A percentile compares a stretch with the other conserved stretches of the same genome.
Conservation (phyloP, 371 early-diverging fungal genomes). For the Dinochytrium kinnereticum region DNA sequence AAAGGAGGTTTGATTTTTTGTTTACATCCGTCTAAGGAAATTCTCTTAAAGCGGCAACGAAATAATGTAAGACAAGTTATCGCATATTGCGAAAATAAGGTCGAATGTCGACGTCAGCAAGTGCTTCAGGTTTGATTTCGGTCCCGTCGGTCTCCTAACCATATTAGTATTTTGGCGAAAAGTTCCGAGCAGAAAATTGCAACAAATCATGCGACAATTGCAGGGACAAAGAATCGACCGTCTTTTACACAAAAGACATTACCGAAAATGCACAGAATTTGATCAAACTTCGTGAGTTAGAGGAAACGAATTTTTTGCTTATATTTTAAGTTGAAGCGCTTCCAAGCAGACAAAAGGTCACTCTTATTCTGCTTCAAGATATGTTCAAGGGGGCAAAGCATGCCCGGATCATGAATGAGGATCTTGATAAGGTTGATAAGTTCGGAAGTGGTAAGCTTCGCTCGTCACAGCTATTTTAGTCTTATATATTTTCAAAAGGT, state of each 20-base stretch:
- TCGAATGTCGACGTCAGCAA: constrained; percentile 92
- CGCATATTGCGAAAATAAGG: constrained; percentile 91
- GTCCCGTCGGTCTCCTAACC: neutral
- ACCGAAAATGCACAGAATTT: constrained; percentile 62
- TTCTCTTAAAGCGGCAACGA: constrained; percentile 62
- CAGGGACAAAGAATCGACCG: constrained; percentile 22
- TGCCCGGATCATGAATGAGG: constrained; percentile 59
- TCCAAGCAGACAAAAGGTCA: constrained; percentile 59
- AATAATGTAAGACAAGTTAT: constrained; percentile 91
- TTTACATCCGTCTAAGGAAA: neutral
- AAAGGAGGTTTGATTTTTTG: constrained; percentile 68
- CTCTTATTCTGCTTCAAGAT: constrained; percentile 77
- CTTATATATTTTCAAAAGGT: constrained; percentile 9
- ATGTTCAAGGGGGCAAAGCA: constrained; percentile 76
- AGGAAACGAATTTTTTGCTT: no score
- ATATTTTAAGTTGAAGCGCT: constrained; percentile 39
- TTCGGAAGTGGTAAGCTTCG: constrained; percentile 77
- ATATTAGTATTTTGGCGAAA: constrained; percentile 90
- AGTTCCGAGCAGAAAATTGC: constrained; percentile 75
- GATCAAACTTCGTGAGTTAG: constrained; percentile 56
- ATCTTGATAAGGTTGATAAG: constrained; percentile 57
- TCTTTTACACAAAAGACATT: constrained; percentile 40
- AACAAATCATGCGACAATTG: constrained; percentile 96
- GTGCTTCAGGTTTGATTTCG: constrained; percentile 67
- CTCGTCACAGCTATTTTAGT: no score